Base-by-base conservation (phyloP, 768 basidiomycete genomes). In the Hemileccinum impolitum region DNA sequence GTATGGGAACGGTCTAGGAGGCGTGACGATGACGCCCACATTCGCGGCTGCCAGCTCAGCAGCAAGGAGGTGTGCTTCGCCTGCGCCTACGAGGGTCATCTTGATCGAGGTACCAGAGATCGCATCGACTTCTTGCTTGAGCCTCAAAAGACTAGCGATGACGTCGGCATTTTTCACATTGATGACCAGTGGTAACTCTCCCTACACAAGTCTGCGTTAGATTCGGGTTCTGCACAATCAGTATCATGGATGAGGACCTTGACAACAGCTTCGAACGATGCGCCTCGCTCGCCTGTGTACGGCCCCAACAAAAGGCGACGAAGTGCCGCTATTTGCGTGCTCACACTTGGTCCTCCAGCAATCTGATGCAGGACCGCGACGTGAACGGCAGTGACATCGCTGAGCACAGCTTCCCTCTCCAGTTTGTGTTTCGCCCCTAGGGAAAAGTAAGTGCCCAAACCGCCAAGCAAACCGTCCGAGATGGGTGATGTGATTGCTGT, bases 161-260 rank as follows among this genome's bases (percentile, higher is more conserved):
- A 84, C 73, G 63, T 93, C 90, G 9, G 87, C 87, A 56, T 76
- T 87, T 49, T 84, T 73, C 13, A 81, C 83, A 2, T 77, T 68
- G 17, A 91, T 65, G 2, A 90, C 86, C 15, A 94, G 70, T 0
- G 85, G 80, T 0, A 84, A 61, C 17, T 68, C 52, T 12, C 87
- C 85, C 76, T 85, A 47, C 6, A 26, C 41, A 21, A 41, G 12
- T 23, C 23, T 21, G 6, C 13, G 23, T 55, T 26, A 58, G 55
- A 57, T 47, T 57, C 25, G 15, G 43, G 19, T 6, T 35, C 2
- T 17, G 15, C 1, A 14, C 15, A 34, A 35, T n/a, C n/a, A n/a
- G n/a, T n/a, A 14, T 13, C 2, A 21, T 4, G 11, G 34, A 68
- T 63, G 2, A 42, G 39, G 13, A 75, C 75, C 58, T 64, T 61